Evolutionary conservation across 2,329 filamentous ascomycete species (phyloP).

Genomic region (Lasiodiplodia theobromae): DNA sequence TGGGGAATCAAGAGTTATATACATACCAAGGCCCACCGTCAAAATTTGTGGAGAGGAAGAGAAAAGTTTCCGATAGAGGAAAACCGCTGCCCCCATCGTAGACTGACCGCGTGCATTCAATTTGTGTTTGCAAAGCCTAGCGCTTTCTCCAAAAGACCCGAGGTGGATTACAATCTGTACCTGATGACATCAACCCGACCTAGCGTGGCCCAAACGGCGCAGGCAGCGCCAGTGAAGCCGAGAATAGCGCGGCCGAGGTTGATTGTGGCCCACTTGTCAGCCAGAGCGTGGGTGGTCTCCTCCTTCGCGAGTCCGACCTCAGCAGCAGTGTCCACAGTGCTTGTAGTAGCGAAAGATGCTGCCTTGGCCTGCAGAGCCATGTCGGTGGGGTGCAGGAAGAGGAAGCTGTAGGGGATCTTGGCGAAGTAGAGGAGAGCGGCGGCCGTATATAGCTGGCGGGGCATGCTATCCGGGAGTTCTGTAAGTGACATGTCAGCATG

Average conservation of each 20-base stretch:
- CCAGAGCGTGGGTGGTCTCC: conserved; percentile 58
- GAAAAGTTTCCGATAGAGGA: not conserved
- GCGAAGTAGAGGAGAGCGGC: conserved; percentile 55
- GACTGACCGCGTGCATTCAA: not conserved
- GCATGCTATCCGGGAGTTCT: conserved; percentile 40
- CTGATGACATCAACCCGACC: conserved; percentile 26
- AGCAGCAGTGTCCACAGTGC: conserved; percentile 46
- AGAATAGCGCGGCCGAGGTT: conserved; percentile 57
- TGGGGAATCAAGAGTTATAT: not conserved
- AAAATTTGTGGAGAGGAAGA: not conserved
- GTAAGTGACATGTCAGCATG: not conserved
- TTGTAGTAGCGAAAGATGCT: conserved; percentile 35
- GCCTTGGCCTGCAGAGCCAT: conserved; percentile 56
- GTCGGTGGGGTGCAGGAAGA: conserved; percentile 58
- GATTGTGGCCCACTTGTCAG: conserved; percentile 64
- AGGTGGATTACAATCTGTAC: conserved; percentile 11
- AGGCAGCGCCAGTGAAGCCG: conserved; percentile 33
- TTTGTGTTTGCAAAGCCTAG: not conserved
- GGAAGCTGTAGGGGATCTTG: conserved; percentile 61
- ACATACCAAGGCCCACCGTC: not conserved
- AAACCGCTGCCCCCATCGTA: not conserved
- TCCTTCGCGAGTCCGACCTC: conserved; percentile 48
- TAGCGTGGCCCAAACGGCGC: conserved; percentile 39
- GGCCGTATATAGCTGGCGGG: conserved; percentile 54
- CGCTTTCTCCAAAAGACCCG: not conserved